Evolutionary conservation across 2,329 filamentous ascomycete species (phyloP).

Genomic region (Chrysoporthe austroafricana): DNA sequence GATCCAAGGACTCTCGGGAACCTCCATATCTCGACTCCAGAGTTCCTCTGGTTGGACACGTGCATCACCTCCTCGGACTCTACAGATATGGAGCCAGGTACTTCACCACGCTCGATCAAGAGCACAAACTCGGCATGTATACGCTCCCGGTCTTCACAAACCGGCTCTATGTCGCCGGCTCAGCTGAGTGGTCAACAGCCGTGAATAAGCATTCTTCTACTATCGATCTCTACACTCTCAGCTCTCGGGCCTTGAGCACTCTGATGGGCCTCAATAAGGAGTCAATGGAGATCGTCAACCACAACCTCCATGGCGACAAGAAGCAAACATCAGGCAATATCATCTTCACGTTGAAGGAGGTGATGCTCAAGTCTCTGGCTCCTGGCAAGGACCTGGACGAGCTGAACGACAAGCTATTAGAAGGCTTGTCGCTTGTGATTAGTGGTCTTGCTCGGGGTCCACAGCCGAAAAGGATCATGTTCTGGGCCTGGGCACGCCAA

Average conservation of each 20-base stretch:
- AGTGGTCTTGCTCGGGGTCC: not conserved
- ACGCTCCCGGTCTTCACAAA: not conserved
- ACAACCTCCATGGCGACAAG: slow-evolving; percentile 6
- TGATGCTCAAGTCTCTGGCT: slow-evolving; percentile 1
- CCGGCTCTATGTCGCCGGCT: not conserved
- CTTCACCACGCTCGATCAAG: not conserved
- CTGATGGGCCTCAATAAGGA: slow-evolving; percentile 4
- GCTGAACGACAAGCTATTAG: not conserved
- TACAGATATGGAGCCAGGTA: slow-evolving; percentile 2
- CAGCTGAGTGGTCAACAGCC: not conserved
- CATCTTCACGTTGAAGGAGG: slow-evolving; percentile 1
- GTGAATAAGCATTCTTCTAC: slow-evolving; percentile 1
- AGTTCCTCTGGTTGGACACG: not conserved
- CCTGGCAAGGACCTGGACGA: not conserved
- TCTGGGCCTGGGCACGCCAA: not conserved
- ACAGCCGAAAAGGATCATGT: slow-evolving; percentile 1
- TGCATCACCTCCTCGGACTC: not conserved
- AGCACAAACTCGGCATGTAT: not conserved
- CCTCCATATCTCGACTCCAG: not conserved
- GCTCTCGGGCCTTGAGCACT: not conserved
- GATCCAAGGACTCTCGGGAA: not conserved
- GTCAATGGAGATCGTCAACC: not conserved
- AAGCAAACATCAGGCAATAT: not conserved
- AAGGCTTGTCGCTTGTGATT: not conserved
- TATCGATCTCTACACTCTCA: not conserved